These are phyloP conservation scores for Cyberlindnera petersonii DNA, from an alignment of 805 yeast species.

Conservation along the genomic window DNA sequence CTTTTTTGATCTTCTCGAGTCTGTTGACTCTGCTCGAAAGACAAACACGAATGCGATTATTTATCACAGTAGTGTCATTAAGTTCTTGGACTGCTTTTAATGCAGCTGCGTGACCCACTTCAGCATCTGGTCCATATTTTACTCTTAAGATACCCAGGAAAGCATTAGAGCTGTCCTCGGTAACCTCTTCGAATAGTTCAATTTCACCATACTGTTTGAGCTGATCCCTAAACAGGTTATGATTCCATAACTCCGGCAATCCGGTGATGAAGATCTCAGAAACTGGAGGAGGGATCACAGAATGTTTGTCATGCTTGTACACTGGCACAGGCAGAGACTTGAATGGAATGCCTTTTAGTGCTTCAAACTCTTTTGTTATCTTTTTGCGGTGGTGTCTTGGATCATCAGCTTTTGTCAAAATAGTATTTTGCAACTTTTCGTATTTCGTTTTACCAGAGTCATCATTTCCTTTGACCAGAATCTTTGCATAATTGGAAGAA, in stretches of 20 bases:
- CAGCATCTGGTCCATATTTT: constrained; percentile 51
- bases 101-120: constrained; percentile 46
- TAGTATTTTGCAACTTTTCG: too few relatives aligned
- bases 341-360: constrained; percentile 39
- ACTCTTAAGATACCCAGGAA: constrained; percentile 71
- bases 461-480: too few relatives aligned
- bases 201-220: constrained; percentile 57
- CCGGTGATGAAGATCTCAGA: constrained; percentile 69
- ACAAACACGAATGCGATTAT: constrained; percentile 47
- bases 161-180: constrained; percentile 72
- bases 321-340: constrained; percentile 24
- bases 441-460: too few relatives aligned
- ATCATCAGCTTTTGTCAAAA: too few relatives aligned
- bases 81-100: constrained; percentile 39
- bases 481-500: too few relatives aligned
- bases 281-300: constrained; percentile 72
- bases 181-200: constrained; percentile 51
- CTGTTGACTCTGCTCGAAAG: not conserved
- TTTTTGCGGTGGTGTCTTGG: constrained; percentile 37
- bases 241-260: constrained; percentile 50
- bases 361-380: constrained; percentile 30
- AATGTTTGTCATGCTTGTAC: constrained; percentile 71
- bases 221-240: constrained; percentile 43
- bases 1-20: not conserved
- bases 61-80: constrained; percentile 39